Conservation (phyloP, 1,284 basidiomycete species). For the Coniophora puteana region DNA sequence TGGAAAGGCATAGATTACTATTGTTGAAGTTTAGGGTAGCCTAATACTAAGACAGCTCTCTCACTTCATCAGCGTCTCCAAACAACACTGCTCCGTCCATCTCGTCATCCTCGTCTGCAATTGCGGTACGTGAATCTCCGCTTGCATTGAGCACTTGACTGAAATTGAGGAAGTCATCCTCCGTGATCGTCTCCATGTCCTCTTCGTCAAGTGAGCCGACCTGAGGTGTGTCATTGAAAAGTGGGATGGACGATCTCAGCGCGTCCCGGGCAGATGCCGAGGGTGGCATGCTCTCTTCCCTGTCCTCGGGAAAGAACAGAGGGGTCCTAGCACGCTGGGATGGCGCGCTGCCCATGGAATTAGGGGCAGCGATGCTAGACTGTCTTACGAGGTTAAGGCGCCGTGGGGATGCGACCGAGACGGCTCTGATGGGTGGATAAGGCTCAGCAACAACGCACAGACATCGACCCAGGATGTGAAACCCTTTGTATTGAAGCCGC, state of each 20-base stretch:
- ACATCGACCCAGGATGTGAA: slow-evolving; percentile 62
- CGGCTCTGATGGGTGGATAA: slow-evolving; percentile 51
- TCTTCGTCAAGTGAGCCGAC: slow-evolving; percentile 21
- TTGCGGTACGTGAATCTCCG: slow-evolving; percentile 48
- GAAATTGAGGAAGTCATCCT: slow-evolving; percentile 63
- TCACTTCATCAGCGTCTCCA: slow-evolving; percentile 74
- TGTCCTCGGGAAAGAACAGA: slow-evolving; percentile 64
- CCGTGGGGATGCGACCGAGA: slow-evolving; percentile 32
- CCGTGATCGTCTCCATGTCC: slow-evolving; percentile 32
- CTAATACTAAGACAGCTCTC: slow-evolving; percentile 42
- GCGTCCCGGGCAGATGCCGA: no score
- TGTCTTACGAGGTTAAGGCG: slow-evolving; percentile 23
- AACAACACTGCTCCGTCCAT: slow-evolving; percentile 71
- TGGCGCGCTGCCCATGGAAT: slow-evolving; percentile 22
- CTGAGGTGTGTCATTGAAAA: slow-evolving; percentile 36
- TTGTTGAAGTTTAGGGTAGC: slow-evolving; percentile 9
- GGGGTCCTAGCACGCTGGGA: slow-evolving; percentile 44
- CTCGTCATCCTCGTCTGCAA: slow-evolving; percentile 70
- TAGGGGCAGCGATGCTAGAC: slow-evolving; percentile 32
- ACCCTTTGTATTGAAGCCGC: slow-evolving; percentile 62
- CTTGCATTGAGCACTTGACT: slow-evolving; percentile 66
- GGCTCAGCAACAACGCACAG: slow-evolving; percentile 78
- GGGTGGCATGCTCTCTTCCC: slow-evolving; percentile 34
- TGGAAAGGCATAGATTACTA: slow-evolving; percentile 51
- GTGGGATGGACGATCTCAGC: slow-evolving; percentile 39